Conservation (phyloP, 2,329 filamentous ascomycete species). For the Pseudonectria foliicola region DNA sequence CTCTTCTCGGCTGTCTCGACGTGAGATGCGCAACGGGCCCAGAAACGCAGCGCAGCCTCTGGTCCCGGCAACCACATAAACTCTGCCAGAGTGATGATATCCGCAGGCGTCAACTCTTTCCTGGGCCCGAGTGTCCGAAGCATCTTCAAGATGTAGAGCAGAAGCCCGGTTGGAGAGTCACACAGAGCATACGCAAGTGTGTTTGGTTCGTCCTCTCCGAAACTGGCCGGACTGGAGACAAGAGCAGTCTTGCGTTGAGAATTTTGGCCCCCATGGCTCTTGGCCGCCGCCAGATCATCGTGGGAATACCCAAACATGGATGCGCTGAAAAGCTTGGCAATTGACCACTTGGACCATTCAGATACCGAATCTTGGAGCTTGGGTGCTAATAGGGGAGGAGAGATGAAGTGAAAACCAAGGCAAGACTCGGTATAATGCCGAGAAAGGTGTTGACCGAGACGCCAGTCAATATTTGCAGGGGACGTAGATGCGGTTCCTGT, state of each 20-base stretch:
- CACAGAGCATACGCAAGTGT: conserved; percentile 53
- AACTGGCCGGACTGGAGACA: conserved; percentile 22
- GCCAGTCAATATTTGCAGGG: conserved; percentile 45
- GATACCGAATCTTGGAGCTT: conserved; percentile 34
- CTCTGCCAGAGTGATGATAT: conserved; percentile 54
- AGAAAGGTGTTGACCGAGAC: conserved; percentile 41
- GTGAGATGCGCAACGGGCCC: conserved; percentile 38
- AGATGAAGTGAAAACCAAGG: conserved; percentile 53
- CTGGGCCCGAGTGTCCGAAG: conserved; percentile 35
- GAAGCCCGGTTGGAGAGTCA: conserved; percentile 52
- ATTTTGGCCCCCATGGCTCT: conserved; percentile 14
- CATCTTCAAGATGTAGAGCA: conserved; percentile 46
- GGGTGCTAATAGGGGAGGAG: conserved; percentile 47
- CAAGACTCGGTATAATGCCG: conserved; percentile 42
- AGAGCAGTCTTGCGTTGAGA: conserved; percentile 6
- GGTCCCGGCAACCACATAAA: conserved; percentile 61
- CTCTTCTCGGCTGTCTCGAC: conserved; percentile 21
- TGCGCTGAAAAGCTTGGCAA: conserved; percentile 42
- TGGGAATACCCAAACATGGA: conserved; percentile 49
- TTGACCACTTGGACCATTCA: conserved; percentile 48
- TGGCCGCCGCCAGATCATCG: conserved; percentile 42
- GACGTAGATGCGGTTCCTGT: conserved; percentile 40
- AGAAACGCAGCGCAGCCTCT: conserved; percentile 52
- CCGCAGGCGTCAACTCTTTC: conserved; percentile 37
- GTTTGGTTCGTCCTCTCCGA: conserved; percentile 39